Conservation (phyloP, 129 eudicot genomes). For the Flaveria sonorensis region DNA sequence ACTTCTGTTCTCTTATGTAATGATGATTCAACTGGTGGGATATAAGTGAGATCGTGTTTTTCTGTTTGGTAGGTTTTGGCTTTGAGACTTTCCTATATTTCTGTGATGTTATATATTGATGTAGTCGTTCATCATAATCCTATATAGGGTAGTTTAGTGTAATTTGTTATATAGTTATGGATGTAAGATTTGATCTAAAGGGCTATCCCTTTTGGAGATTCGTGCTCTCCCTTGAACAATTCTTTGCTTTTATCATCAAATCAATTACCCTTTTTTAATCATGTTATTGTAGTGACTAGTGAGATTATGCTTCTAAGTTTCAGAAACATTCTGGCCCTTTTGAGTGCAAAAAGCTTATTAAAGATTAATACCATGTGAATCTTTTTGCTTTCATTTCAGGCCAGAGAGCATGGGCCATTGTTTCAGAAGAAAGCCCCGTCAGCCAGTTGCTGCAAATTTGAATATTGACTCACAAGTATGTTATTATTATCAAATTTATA, state of each 20-base stretch:
- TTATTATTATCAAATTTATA: background rate
- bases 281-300: slow-evolving; percentile 4
- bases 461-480: slow-evolving; percentile 77
- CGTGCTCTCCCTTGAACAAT: background rate
- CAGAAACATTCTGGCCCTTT: background rate
- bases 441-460: slow-evolving; percentile 62
- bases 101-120: slow-evolving; percentile 2
- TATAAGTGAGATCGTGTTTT: background rate
- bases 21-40: background rate
- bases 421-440: slow-evolving; percentile 74
- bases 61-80: slow-evolving; percentile 22
- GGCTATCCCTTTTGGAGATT: background rate
- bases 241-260: slow-evolving; percentile 4
- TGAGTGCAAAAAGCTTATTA: background rate
- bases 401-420: slow-evolving; percentile 73
- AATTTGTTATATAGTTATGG: background rate
- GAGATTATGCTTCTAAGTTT: background rate
- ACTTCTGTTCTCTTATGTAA: background rate
- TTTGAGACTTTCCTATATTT: slow-evolving; percentile 19
- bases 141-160: background rate
- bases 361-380: slow-evolving; percentile 15
- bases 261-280: slow-evolving; percentile 1
- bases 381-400: slow-evolving; percentile 42
- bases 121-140: background rate
- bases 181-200: background rate